Evolutionary conservation across 2,329 filamentous ascomycete genomes (phyloP).

Genomic region (Zymoseptoria brevis): DNA sequence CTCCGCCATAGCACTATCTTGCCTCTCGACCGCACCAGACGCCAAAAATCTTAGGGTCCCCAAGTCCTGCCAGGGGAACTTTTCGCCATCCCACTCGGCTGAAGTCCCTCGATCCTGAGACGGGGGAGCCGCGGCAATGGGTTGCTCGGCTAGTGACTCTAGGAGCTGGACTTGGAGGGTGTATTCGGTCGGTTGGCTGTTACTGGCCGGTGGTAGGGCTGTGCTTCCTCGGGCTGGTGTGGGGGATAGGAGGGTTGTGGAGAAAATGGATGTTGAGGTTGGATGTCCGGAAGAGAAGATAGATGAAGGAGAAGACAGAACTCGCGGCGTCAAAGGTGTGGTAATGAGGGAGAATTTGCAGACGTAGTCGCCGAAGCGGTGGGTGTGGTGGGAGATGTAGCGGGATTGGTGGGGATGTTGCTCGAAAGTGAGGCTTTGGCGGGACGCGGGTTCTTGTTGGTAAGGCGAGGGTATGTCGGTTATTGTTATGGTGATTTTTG

Average conservation of each 20-base stretch:
- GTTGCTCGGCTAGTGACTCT: constrained; percentile 41
- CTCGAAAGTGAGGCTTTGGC: constrained; percentile 31
- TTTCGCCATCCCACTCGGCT: constrained; percentile 36
- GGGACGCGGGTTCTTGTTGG: constrained; percentile 13
- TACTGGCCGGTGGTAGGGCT: constrained; percentile 34
- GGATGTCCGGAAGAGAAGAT: constrained; percentile 34
- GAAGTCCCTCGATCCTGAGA: neutral
- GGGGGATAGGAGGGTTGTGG: constrained; percentile 35
- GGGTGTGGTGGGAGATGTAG: constrained; percentile 41
- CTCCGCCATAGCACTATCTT: neutral
- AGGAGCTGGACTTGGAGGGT: constrained; percentile 41
- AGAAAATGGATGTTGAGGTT: constrained; percentile 27
- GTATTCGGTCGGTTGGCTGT: constrained; percentile 34
- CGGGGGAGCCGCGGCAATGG: constrained; percentile 3
- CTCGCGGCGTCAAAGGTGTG: constrained; percentile 20
- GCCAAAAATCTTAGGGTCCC: constrained; percentile 27
- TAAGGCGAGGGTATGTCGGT: constrained; percentile 22
- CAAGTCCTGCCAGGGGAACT: constrained; percentile 43
- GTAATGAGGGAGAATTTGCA: constrained; percentile 40
- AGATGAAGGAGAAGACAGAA: constrained; percentile 24
- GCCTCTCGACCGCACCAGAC: neutral
- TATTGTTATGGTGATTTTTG: constrained; percentile 30
- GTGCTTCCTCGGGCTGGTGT: constrained; percentile 31
- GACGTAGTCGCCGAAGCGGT: constrained; percentile 42
- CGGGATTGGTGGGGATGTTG: constrained; percentile 35